These are phyloP conservation scores for Maudiozyma turicensis DNA, from an alignment of 805 yeast species.

Conservation along the genomic window DNA sequence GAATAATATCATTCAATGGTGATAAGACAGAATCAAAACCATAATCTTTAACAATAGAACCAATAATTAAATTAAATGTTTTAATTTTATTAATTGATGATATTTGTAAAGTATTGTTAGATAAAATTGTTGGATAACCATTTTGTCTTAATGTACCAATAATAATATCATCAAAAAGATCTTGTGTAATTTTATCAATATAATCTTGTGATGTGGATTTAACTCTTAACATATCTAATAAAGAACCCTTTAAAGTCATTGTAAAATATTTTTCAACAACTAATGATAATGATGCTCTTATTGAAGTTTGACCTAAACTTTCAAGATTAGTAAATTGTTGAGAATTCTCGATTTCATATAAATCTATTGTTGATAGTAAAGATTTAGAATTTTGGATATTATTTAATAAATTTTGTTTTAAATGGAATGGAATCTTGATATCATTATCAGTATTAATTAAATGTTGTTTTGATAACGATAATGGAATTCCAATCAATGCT, in stretches of 20 bases:
- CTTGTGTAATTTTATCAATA: neutral
- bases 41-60: slow-evolving; percentile 67
- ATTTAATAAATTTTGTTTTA: slow-evolving; percentile 32
- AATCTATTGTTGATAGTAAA: slow-evolving; percentile 30
- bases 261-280: slow-evolving; percentile 47
- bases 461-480: neutral
- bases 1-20: slow-evolving; percentile 52
- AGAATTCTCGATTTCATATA: slow-evolving; percentile 29
- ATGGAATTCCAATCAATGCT: slow-evolving; percentile 1
- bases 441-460: neutral
- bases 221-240: neutral
- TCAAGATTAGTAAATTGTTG: slow-evolving; percentile 37
- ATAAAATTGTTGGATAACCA: neutral
- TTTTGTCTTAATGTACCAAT: neutral
- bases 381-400: slow-evolving; percentile 54
- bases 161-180: neutral
- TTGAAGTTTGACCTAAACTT: slow-evolving; percentile 47
- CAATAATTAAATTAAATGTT: slow-evolving; percentile 29
- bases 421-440: slow-evolving; percentile 1
- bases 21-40: slow-evolving; percentile 65
- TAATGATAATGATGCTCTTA: slow-evolving; percentile 46
- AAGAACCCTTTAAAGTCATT: slow-evolving; percentile 30
- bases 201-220: neutral
- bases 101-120: neutral
- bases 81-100: slow-evolving; percentile 1